Evolutionary conservation across 2,329 filamentous ascomycete genomes (phyloP), one percentile per base, ranked within the genome.

Genomic region (Calonectria pseudoturangicola): DNA sequence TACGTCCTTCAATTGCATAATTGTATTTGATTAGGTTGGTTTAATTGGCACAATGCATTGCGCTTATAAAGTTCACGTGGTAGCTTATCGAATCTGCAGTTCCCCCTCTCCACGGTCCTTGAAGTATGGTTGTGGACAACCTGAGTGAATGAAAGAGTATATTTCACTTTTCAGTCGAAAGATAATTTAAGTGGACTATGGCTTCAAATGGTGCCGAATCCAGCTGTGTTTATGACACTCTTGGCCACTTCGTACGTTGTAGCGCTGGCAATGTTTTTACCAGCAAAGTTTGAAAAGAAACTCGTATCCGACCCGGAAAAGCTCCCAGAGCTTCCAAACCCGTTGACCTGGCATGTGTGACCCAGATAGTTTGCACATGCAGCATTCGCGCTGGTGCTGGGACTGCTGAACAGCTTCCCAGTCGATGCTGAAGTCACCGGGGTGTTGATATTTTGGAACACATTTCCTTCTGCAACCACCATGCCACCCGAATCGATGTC

Each of bases 401-500:
- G 77, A 64, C 75, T 79, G 25, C 78, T 79, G 74, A 84, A 83
- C 7, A 84, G 69, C 72, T 78, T 66, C 33, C 83, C 83, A 7
- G 72, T 54, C 50, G 73, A 73, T 33, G 76, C 70, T 15, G 73
- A 63, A 68, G 86, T 84, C 45, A 87, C 79, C 15, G 84, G 80
- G 9, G 83, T 82, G 4, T 80, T 77, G 58, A 91, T 85, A 75
- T 89, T 87, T 80, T 89, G 86, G 84, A 90, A 91, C 28, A 88
- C 83, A 75, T 89, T 90, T 48, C 89, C 89, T 81, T 91, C 89
- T 2, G 87, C 87, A 21, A 91, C 82, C 39, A 89, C 85, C 75
- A 84, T 83, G 60, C 79, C 83, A 33, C 84, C 85, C 9, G 78
- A 33, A 45, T 83, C 83, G 62, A 86, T 79, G 79, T 90, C 90